These are phyloP conservation scores for Dipodascus albidus DNA, from an alignment of 805 yeast species.

Conservation along the genomic window DNA sequence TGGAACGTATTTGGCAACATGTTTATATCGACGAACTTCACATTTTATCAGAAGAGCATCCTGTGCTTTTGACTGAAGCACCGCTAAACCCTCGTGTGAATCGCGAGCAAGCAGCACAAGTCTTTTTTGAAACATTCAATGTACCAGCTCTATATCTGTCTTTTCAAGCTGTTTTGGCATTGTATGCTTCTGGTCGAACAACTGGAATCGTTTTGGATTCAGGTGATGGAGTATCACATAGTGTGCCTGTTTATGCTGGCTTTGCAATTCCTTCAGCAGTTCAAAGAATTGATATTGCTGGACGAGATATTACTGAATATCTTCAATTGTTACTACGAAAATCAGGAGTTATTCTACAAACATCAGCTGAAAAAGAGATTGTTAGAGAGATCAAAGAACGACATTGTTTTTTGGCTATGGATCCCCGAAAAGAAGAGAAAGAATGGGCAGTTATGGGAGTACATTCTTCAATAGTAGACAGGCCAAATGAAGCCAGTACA, in stretches of 20 bases:
- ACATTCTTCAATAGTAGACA: slow-evolving; percentile 3
- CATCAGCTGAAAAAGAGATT: slow-evolving; percentile 74
- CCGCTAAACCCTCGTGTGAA: slow-evolving; percentile 64
- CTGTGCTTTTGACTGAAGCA: slow-evolving; percentile 78
- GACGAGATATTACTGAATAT: slow-evolving; percentile 72
- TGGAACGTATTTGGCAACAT: slow-evolving; percentile 73
- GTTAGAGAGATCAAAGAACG: slow-evolving; percentile 71
- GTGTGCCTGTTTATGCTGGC: slow-evolving; percentile 87
- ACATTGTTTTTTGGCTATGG: slow-evolving; percentile 51
- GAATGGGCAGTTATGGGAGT: slow-evolving; percentile 16
- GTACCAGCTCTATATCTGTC: slow-evolving; percentile 67
- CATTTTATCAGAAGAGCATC: slow-evolving; percentile 67
- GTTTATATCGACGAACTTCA: slow-evolving; percentile 47
- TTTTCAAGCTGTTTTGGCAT: slow-evolving; percentile 67
- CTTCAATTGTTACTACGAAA: slow-evolving; percentile 58
- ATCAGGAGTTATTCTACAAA: slow-evolving; percentile 50
- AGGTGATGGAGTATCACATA: slow-evolving; percentile 89
- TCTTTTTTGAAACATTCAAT: slow-evolving; percentile 60
- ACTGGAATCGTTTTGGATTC: slow-evolving; percentile 82
- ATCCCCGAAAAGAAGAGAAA: slow-evolving; percentile 45
- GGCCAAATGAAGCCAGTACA: slow-evolving; percentile 6
- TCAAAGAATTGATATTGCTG: slow-evolving; percentile 70
- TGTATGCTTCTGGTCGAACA: slow-evolving; percentile 83
- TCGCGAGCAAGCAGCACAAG: slow-evolving; percentile 49
- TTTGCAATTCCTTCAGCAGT: slow-evolving; percentile 66